Percentiles rank a stretch among this genome's conserved stretches.
Evolutionary conservation across 768 basidiomycete genomes (phyloP).

Genomic region (Leccinellum rugosiceps): DNA sequence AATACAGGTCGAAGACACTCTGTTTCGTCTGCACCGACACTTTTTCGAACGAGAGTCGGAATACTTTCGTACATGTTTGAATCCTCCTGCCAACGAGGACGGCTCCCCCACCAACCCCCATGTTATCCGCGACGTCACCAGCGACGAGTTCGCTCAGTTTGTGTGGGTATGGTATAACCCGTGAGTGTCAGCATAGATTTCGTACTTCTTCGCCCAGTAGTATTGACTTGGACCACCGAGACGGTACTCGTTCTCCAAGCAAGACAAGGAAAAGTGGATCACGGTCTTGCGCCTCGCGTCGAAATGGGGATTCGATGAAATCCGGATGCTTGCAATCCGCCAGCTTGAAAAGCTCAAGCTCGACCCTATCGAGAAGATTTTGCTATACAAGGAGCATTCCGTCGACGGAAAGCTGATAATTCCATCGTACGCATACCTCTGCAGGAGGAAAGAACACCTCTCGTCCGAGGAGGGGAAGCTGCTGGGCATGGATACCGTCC

Average conservation of each 20-base stretch:
- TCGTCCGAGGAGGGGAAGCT: slow-evolving; percentile 49
- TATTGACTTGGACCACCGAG: slow-evolving; percentile 30
- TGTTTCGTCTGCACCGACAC: slow-evolving; percentile 34
- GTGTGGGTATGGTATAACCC: slow-evolving; percentile 56
- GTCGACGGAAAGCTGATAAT: slow-evolving; percentile 50
- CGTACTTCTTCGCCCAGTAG: not conserved
- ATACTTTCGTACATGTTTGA: slow-evolving; percentile 28
- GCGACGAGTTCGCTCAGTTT: slow-evolving; percentile 42
- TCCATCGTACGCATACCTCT: slow-evolving; percentile 50
- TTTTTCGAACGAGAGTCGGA: slow-evolving; percentile 38
- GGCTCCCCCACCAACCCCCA: slow-evolving; percentile 3
- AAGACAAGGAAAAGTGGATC: slow-evolving; percentile 49
- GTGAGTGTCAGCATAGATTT: slow-evolving; percentile 5
- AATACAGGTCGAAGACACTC: slow-evolving; percentile 31
- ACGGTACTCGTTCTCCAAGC: slow-evolving; percentile 53
- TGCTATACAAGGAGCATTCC: slow-evolving; percentile 49
- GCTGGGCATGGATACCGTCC: slow-evolving; percentile 55
- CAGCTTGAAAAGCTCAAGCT: slow-evolving; percentile 51
- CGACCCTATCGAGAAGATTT: slow-evolving; percentile 50
- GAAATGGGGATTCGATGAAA: slow-evolving; percentile 52
- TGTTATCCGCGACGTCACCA: slow-evolving; percentile 25
- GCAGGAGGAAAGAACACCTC: slow-evolving; percentile 49
- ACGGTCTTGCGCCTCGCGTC: slow-evolving; percentile 51
- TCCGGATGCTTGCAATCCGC: slow-evolving; percentile 49
- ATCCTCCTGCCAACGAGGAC: slow-evolving; percentile 3